Evolutionary conservation across 2,329 filamentous ascomycete species (phyloP), one percentile per base, ranked within the genome.

Genomic region (Ceratocystis cubensis): DNA sequence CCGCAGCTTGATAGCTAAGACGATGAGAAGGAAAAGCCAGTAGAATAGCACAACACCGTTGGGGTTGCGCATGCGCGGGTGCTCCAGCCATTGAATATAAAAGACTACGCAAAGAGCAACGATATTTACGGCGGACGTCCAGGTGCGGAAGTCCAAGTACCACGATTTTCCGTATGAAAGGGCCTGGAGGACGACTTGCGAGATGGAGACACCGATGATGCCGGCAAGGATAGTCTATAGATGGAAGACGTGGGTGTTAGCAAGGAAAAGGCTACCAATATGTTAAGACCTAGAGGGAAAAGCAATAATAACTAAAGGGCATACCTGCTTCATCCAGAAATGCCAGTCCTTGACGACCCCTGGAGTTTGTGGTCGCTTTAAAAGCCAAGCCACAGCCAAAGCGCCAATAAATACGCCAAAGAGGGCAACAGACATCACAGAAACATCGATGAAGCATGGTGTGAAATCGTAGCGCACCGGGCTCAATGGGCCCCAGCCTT

Each of bases 401-500:
- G 85, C 81, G 67, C 94, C 94, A 69, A 87, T 82, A 28, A 96
- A 66, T 28, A 96, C 80, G 17, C 93, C 92, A 78, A 88, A 95
- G 15, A 81, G 81, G 7, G 90, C 89, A 33, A 96, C 89, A 1
- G 82, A 78, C 44, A 88, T 84, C 68, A 97, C 84, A 84, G 90
- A 92, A 25, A 96, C 84, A 75, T 99, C 95, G 72, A 97, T 86
- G 74, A 99, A 99, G 79, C 94, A 99, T 50, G 94, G 93, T 17
- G 94, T 97, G 73, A 99, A 91, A 78, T 99, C 94, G 76, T 91
- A 96, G 75, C 93, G 83, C 71, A 86, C 81, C 45, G 87, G 86
- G 76, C 91, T 96, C 74, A 99, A 74, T 25, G 94, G 94, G 0
- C 95, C 95, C 94, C 94, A 99, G 72, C 94, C 95, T 77, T 97